Base-by-base conservation (phyloP, 1,284 basidiomycete species). In the Fomitopsis schrenkii region DNA sequence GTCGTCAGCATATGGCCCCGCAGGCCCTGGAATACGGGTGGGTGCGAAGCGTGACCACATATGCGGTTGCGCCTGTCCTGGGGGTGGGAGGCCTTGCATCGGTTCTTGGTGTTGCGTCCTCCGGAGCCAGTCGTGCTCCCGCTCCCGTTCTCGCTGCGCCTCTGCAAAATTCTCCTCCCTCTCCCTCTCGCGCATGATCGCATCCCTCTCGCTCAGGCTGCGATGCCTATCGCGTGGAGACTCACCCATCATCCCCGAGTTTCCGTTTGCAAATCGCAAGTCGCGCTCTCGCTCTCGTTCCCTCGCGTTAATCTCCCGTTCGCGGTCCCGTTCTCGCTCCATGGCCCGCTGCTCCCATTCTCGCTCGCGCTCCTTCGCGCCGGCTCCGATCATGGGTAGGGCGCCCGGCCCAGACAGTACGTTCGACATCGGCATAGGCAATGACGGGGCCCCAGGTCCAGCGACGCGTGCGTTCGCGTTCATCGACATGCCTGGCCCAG, bases 401-500 rank as follows among this genome's bases (percentile, higher is more conserved):
- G 67, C 56, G 58, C 69, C 66, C n/a, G 65, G 66, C 17, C 67
- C 66, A n/a, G 61, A 48, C 28, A 67, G 62, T 56, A 64, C 44
- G 30, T 66, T 66, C 54, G 64, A 35, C 55, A 56, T 30, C 14
- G 55, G 30, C 55, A 56, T 42, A 2, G 55, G 19, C 22, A 56
- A 15, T 10, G 52, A 19, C 35, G 35, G 35, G 9, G 50, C 35
- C 9, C 52, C 52, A 54, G 52, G 35, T 3, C 52, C 52, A 38
- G n/a, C 52, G 52, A 38, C 35, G 52, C 52, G 52, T 54, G 52
- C 52, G 52, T 53, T 53, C n/a, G 33, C 52, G 33, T 54, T 54
- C 52, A 54, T 36, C 52, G 52, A 54, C 52, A 54, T 54, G n/a
- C 52, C 52, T 12, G 52, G 52, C n/a, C 52, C 52, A 54, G 35